Base-by-base conservation (phyloP, 2,329 filamentous ascomycete genomes). In the Leptographium wingfieldii region DNA sequence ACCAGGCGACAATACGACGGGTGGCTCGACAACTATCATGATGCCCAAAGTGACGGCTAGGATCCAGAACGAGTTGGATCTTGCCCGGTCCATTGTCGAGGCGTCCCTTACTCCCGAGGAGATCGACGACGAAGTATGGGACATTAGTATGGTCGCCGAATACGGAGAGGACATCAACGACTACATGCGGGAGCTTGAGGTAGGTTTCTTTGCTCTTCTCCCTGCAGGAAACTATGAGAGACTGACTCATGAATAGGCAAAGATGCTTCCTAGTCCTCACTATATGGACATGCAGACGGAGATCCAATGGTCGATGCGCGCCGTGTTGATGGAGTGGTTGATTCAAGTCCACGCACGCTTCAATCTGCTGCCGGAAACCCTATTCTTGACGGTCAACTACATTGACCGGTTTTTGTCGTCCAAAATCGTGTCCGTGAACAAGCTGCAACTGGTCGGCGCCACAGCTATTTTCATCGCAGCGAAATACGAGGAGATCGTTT, bases 401-500 rank as follows among this genome's bases (percentile, higher is more conserved):
- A 92, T 99, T 63, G 94, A 99, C 72, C 90, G 94, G 31, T 99
- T 99, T 73, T 82, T 99, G 27, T 94, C 92, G 1, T 84, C 83
- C 77, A 99, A 99, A 77, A 85, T 96, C 46, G 92, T 99, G 40
- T 97, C 94, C 1, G 82, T 97, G 16, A 89, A 88, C 63, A 97
- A 97, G 75, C 80, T 99, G 54, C 94, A 99, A 75, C 83, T 99
- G 19, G 94, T 97, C 57, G 94, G 94, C 55, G 92, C 94, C 27
- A 97, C 94, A 4, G 94, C 94, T 31, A 87, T 99, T 66, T 92
- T 97, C 68, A 86, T 99, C 62, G 94, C 94, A 14, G 89, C 94
- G 67, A 99, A 99, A 75, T 99, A 96, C 70, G 94, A 99, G 73
- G 94, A 99, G 76, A 96, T 99, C 77, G 95, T 96, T 73, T 96